Percentiles rank a stretch among this genome's conserved stretches.
phyloP scores from a whole-genome alignment of 2,329 filamentous ascomycete species.

The Colletotrichum salicis region DNA sequence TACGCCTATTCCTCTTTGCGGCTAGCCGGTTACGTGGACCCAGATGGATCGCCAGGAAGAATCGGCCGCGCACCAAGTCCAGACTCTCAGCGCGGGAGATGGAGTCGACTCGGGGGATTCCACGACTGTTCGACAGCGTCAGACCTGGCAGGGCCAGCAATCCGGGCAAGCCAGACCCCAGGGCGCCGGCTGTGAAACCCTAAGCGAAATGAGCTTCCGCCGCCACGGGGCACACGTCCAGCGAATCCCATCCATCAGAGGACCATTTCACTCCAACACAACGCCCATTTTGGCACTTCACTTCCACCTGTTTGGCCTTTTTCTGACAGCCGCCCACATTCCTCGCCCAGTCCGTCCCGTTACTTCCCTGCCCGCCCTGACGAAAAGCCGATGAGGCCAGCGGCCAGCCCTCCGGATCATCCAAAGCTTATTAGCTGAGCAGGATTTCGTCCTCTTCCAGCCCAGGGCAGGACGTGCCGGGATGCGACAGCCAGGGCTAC shows the following conservation, averaged over 20 bases:
- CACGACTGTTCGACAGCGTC: conserved; percentile 21
- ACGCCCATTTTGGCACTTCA: conserved; percentile 20
- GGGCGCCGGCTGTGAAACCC: conserved; percentile 31
- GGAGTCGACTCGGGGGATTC: conserved; percentile 3
- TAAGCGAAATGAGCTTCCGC: conserved; percentile 37
- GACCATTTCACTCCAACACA: conserved; percentile 1
- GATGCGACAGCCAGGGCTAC: conserved; percentile 16
- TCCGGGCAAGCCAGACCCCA: conserved; percentile 6
- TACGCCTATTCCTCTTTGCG: conserved; percentile 24
- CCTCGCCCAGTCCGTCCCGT: conserved; percentile 4
- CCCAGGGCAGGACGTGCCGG: conserved; percentile 10
- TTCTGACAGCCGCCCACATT: conserved; percentile 30
- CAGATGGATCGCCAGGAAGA: conserved; percentile 16
- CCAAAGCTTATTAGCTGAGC: conserved; percentile 23
- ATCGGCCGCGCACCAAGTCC: conserved; percentile 18
- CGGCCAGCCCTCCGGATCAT: conserved; percentile 23
- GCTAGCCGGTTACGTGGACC: conserved; percentile 31
- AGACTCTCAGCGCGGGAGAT: conserved; percentile 14
- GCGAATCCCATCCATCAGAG: conserved; percentile 22
- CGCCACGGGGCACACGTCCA: conserved; percentile 29
- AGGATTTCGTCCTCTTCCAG: background rate
- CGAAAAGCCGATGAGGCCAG: conserved; percentile 15
- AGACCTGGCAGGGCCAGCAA: conserved; percentile 17
- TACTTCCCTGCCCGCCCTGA: conserved; percentile 6
- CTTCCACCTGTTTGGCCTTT: conserved; percentile 1